A percentile compares a stretch with the other conserved stretches of the same genome.
Evolutionary conservation across 1,284 basidiomycete genomes (phyloP).

Genomic region (Somion occarium): DNA sequence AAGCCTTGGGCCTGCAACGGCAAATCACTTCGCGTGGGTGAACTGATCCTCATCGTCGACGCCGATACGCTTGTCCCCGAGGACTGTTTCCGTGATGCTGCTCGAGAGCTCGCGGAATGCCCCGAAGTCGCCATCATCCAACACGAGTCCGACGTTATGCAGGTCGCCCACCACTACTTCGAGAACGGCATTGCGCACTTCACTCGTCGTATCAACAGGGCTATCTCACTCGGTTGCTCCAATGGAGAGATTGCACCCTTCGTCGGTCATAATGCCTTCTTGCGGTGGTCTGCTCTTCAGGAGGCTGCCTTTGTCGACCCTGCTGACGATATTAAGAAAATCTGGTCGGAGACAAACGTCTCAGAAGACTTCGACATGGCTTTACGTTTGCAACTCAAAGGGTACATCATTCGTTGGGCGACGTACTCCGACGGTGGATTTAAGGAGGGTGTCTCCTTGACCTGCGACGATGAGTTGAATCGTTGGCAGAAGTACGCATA

Average conservation of each 20-base stretch:
- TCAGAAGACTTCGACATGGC: slow-evolving; percentile 83
- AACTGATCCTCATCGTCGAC: slow-evolving; percentile 69
- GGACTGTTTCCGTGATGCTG: slow-evolving; percentile 84
- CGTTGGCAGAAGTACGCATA: slow-evolving; percentile 88
- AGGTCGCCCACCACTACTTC: slow-evolving; percentile 83
- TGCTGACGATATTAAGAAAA: slow-evolving; percentile 61
- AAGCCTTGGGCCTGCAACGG: slow-evolving; percentile 65
- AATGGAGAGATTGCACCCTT: slow-evolving; percentile 84
- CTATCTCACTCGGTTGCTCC: slow-evolving; percentile 70
- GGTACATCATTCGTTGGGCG: slow-evolving; percentile 80
- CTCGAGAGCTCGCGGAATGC: slow-evolving; percentile 70
- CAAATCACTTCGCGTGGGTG: slow-evolving; percentile 53
- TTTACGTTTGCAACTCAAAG: slow-evolving; percentile 54
- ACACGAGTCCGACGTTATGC: slow-evolving; percentile 83
- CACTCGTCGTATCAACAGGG: slow-evolving; percentile 73
- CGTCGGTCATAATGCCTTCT: slow-evolving; percentile 86
- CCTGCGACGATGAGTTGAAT: slow-evolving; percentile 76
- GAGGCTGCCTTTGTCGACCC: slow-evolving; percentile 71
- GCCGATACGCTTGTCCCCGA: slow-evolving; percentile 85
- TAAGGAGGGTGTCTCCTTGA: slow-evolving; percentile 85
- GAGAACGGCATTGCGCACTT: slow-evolving; percentile 85
- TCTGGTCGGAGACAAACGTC: slow-evolving; percentile 83
- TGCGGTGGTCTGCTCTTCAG: slow-evolving; percentile 82
- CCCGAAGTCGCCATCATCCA: slow-evolving; percentile 83
- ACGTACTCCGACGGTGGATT: slow-evolving; percentile 79